A percentile compares a stretch with the other conserved stretches of the same genome.
phyloP scores from a whole-genome alignment of 192 early-diverging fungal species.

The Umbelopsis sp. region DNA sequence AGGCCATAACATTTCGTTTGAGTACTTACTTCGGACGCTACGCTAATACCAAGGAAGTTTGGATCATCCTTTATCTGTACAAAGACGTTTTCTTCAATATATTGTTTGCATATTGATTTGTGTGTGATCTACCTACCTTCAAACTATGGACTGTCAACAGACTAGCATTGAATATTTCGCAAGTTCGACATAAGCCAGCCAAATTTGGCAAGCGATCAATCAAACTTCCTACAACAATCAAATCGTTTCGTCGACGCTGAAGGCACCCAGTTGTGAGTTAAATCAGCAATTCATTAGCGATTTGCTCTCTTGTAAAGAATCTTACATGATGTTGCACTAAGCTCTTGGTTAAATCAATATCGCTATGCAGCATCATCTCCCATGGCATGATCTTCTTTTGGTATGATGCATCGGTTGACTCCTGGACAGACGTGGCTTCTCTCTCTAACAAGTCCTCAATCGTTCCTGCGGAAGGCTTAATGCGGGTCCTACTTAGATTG shows the following conservation, averaged over 20 bases:
- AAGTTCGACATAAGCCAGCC: conserved; percentile 59
- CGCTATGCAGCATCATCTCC: conserved; percentile 56
- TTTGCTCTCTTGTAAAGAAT: not conserved
- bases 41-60: conserved; percentile 49
- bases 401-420: conserved; percentile 30
- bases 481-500: conserved; percentile 18
- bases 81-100: not conserved
- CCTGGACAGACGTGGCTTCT: not conserved
- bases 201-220: conserved; percentile 59
- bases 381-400: conserved; percentile 69
- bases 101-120: not conserved
- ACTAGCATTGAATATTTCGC: conserved; percentile 66
- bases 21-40: conserved; percentile 50
- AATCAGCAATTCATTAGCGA: not conserved
- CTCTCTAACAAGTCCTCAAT: conserved; percentile 15
- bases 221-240: conserved; percentile 63
- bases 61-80: conserved; percentile 52
- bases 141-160: conserved; percentile 47
- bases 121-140: conserved; percentile 24
- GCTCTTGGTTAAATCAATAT: conserved; percentile 51
- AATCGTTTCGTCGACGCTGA: conserved; percentile 45
- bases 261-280: not conserved
- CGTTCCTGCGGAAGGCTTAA: conserved; percentile 33
- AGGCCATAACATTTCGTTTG: not conserved
- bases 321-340: conserved; percentile 25